These are phyloP conservation scores for Astragalus glycyphyllos DNA, from an alignment of 306 rosid species.

Conservation along the genomic window DNA sequence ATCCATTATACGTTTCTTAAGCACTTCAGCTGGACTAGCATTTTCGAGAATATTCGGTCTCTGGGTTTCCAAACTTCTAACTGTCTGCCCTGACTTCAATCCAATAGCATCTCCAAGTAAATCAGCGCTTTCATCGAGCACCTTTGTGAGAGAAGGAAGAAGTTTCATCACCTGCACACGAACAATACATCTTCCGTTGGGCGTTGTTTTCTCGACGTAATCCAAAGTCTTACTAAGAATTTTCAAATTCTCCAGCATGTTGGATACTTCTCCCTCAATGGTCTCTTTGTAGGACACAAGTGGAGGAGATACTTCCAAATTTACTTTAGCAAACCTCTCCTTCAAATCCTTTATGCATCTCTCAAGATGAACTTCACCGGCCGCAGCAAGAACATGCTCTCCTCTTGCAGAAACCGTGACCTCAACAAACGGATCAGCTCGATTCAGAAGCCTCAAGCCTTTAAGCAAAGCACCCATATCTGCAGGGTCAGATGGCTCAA, in stretches of 20 bases:
- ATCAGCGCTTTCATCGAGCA: conserved; percentile 77
- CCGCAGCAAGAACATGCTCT: conserved; percentile 84
- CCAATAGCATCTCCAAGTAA: conserved; percentile 69
- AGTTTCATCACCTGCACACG: conserved; percentile 81
- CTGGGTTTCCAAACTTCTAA: conserved; percentile 56
- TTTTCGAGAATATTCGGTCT: conserved; percentile 48
- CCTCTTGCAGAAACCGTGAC: conserved; percentile 84
- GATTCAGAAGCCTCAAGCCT: conserved; percentile 83
- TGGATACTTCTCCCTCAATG: conserved; percentile 69
- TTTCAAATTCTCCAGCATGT: conserved; percentile 64
- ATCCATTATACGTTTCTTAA: conserved; percentile 68
- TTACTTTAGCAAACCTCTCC: conserved; percentile 89
- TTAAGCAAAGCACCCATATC: conserved; percentile 69
- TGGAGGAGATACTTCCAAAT: conserved; percentile 82
- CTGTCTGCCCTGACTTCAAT: conserved; percentile 54
- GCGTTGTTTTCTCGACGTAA: conserved; percentile 72
- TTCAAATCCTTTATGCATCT: conserved; percentile 88
- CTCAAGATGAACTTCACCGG: conserved; percentile 95
- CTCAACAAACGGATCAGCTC: conserved; percentile 94
- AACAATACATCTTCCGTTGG: conserved; percentile 78
- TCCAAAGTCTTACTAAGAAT: conserved; percentile 56
- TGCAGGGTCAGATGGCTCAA: conserved; percentile 91
- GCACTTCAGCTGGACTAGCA: conserved; percentile 58
- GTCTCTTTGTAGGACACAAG: conserved; percentile 88
- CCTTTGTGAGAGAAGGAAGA: conserved; percentile 70